Evolutionary conservation across 1,139 yeast species (phyloP).

Genomic region (Meyerozyma carpophila): DNA sequence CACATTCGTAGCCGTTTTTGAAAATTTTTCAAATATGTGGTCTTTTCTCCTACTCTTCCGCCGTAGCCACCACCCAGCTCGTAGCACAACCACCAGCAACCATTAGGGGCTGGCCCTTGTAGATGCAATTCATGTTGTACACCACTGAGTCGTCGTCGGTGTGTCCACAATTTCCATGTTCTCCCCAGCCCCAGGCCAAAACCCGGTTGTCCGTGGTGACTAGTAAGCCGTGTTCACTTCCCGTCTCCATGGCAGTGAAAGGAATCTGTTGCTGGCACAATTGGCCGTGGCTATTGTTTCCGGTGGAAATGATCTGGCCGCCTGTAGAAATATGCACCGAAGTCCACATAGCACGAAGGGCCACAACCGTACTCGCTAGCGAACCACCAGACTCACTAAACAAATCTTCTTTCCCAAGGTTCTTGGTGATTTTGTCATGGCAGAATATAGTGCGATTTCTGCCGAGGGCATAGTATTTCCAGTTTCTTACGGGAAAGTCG

Average conservation of each 20-base stretch:
- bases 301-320: slow-evolving; percentile 41
- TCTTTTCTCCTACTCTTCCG: too few species aligned
- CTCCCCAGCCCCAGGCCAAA: slow-evolving; percentile 97
- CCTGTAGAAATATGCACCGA: slow-evolving; percentile 48
- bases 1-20: slow-evolving; percentile 36
- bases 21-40: too few species aligned
- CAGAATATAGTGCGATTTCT: neutral
- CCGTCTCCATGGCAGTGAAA: slow-evolving; percentile 36
- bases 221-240: slow-evolving; percentile 84
- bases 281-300: slow-evolving; percentile 80
- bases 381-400: neutral
- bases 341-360: slow-evolving; percentile 71
- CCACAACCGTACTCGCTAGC: slow-evolving; percentile 5
- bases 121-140: slow-evolving; percentile 33
- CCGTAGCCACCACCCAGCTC: slow-evolving; percentile 25
- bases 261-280: slow-evolving; percentile 16
- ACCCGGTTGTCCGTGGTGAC: slow-evolving; percentile 28
- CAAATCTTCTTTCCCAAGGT: neutral
- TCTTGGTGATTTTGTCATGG: neutral
- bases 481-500: neutral
- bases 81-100: slow-evolving; percentile 44
- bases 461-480: neutral
- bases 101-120: slow-evolving; percentile 20
- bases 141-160: slow-evolving; percentile 28
- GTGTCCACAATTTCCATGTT: slow-evolving; percentile 90